phyloP scores from a whole-genome alignment of 2,329 filamentous ascomycete genomes.

The Neonectria punicea region DNA sequence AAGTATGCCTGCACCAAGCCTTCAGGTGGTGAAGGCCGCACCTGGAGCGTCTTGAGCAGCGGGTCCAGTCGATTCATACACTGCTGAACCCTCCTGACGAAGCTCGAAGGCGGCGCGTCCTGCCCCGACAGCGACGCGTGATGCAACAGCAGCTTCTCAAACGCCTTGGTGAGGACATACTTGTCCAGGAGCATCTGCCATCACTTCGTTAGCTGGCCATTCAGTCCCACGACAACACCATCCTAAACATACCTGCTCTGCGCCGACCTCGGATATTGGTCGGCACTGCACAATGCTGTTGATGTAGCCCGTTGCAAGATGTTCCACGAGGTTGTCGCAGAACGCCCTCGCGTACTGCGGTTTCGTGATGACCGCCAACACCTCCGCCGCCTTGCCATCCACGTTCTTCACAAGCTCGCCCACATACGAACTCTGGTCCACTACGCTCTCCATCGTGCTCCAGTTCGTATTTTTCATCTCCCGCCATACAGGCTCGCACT shows the following conservation, averaged over 20 bases:
- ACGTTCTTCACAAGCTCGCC: slow-evolving; percentile 80
- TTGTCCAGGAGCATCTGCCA: slow-evolving; percentile 91
- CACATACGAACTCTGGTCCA: slow-evolving; percentile 94
- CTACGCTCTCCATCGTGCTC: slow-evolving; percentile 92
- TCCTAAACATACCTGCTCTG: slow-evolving; percentile 75
- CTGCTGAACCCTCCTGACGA: slow-evolving; percentile 85
- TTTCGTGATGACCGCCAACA: slow-evolving; percentile 83
- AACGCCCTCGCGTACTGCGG: slow-evolving; percentile 95
- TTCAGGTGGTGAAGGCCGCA: slow-evolving; percentile 89
- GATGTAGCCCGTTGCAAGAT: slow-evolving; percentile 82
- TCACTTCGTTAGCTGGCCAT: slow-evolving; percentile 36
- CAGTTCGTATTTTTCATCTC: slow-evolving; percentile 98
- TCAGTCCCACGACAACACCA: background rate
- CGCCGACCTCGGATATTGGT: slow-evolving; percentile 92
- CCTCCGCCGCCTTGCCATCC: slow-evolving; percentile 77
- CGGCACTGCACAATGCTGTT: slow-evolving; percentile 87
- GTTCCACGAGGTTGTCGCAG: slow-evolving; percentile 94
- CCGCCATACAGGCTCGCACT: slow-evolving; percentile 88
- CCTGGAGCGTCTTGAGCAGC: slow-evolving; percentile 95
- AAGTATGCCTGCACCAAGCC: slow-evolving; percentile 96
- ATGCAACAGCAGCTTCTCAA: slow-evolving; percentile 76
- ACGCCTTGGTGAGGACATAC: slow-evolving; percentile 85
- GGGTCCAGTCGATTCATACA: slow-evolving; percentile 90
- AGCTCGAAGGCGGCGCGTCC: slow-evolving; percentile 65
- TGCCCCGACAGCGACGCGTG: slow-evolving; percentile 59